A percentile compares a stretch with the other conserved stretches of the same genome.
phyloP scores from a whole-genome alignment of 2,329 filamentous ascomycete species.

The Neofusicoccum umdonicola region DNA sequence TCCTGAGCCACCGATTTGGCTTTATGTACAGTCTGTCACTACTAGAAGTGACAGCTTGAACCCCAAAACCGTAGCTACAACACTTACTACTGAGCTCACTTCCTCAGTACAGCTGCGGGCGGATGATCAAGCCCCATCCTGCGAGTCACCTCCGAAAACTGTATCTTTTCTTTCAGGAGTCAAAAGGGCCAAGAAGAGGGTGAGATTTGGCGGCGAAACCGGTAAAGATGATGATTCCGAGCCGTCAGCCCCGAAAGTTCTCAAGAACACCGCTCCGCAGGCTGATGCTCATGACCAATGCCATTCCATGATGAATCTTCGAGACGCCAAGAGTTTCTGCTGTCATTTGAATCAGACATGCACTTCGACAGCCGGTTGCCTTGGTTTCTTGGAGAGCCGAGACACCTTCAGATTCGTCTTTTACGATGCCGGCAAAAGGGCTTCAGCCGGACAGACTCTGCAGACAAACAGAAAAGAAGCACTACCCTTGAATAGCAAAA shows the following conservation, averaged over 20 bases:
- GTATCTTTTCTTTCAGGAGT: not conserved
- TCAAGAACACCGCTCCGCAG: not conserved
- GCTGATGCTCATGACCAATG: not conserved
- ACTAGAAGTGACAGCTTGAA: not conserved
- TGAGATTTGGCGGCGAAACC: not conserved
- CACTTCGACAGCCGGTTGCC: conserved; percentile 1
- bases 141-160: not conserved
- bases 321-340: conserved; percentile 27
- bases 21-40: conserved; percentile 26
- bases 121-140: not conserved
- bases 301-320: conserved; percentile 22
- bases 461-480: not conserved
- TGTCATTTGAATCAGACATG: conserved; percentile 23
- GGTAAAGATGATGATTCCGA: not conserved
- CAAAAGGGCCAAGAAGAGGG: not conserved
- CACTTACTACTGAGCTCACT: not conserved
- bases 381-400: conserved; percentile 27
- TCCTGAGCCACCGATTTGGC: conserved; percentile 24
- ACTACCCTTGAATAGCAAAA: not conserved
- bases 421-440: conserved; percentile 20
- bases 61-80: not conserved
- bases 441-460: not conserved
- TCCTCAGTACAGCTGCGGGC: not conserved
- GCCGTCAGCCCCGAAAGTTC: not conserved
- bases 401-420: conserved; percentile 25